Conservation (phyloP, 306 rosid genomes). For the Hylodesmum podocarpum region DNA sequence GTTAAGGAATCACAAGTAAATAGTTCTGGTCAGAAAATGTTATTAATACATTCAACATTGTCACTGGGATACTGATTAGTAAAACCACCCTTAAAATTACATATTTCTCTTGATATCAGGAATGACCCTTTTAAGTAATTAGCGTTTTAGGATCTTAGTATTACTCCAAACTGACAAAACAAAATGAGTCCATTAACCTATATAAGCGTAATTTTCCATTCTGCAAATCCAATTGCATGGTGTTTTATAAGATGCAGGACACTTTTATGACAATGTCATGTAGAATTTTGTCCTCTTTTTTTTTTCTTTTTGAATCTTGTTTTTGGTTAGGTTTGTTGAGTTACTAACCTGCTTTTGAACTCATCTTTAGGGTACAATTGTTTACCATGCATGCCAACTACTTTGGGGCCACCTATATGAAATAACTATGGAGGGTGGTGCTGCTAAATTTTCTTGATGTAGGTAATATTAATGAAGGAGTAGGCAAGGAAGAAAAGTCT, state of each 20-base stretch:
- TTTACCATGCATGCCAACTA: constrained; percentile 23
- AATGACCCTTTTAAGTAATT: background rate
- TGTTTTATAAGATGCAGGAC: background rate
- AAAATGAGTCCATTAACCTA: constrained; percentile 7
- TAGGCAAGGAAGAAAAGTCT: constrained; percentile 5
- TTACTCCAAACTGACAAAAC: background rate
- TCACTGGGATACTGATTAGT: background rate
- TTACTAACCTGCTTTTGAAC: constrained; percentile 14
- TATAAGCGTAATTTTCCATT: background rate
- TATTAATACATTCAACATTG: background rate
- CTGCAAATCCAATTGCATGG: background rate
- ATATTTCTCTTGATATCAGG: background rate
- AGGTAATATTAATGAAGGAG: constrained; percentile 35
- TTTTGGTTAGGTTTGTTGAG: constrained; percentile 27
- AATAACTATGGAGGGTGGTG: constrained; percentile 27
- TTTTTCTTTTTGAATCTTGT: background rate
- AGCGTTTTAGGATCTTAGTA: background rate
- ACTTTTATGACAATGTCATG: background rate
- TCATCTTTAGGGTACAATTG: constrained; percentile 23
- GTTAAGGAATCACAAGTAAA: background rate
- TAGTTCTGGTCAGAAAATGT: background rate
- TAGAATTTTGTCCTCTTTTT: background rate
- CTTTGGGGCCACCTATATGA: constrained; percentile 38
- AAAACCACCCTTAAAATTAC: background rate
- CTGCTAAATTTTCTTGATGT: constrained; percentile 20